Conservation (phyloP, 2,329 filamentous ascomycete species). For the Colletotrichum cuscutae region DNA sequence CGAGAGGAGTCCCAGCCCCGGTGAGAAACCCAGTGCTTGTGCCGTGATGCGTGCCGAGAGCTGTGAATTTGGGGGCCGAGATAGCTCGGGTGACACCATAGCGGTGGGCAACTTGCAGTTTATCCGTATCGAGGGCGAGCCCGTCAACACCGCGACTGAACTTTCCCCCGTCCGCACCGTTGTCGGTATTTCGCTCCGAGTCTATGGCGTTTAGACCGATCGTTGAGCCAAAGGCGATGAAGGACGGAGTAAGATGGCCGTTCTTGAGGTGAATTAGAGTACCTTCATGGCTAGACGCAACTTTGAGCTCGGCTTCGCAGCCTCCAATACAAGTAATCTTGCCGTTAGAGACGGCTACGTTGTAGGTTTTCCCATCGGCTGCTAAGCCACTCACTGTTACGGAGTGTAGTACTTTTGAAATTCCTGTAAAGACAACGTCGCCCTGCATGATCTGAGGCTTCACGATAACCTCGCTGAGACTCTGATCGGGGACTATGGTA, state of each 20-base stretch:
- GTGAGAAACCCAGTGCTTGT: constrained; percentile 69
- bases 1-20: constrained; percentile 55
- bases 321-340: constrained; percentile 66
- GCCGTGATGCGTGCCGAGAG: constrained; percentile 59
- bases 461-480: constrained; percentile 52
- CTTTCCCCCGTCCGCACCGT: constrained; percentile 54
- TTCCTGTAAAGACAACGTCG: constrained; percentile 65
- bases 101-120: constrained; percentile 60
- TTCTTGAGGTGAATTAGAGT: constrained; percentile 61
- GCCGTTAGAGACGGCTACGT: constrained; percentile 62
- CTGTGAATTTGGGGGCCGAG: constrained; percentile 61
- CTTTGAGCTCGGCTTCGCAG: constrained; percentile 57
- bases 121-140: constrained; percentile 65
- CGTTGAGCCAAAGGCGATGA: constrained; percentile 69
- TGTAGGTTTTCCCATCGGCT: constrained; percentile 49
- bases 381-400: constrained; percentile 43
- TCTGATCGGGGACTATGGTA: constrained; percentile 50
- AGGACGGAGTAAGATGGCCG: constrained; percentile 67
- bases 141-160: constrained; percentile 71
- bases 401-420: constrained; percentile 61
- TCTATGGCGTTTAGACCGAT: constrained; percentile 73
- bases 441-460: constrained; percentile 46
- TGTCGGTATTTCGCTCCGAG: constrained; percentile 64
- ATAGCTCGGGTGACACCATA: constrained; percentile 70
- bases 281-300: constrained; percentile 44